Conservation (phyloP, 352 stramenopile genomes). For the Phytophthora pisi region DNA sequence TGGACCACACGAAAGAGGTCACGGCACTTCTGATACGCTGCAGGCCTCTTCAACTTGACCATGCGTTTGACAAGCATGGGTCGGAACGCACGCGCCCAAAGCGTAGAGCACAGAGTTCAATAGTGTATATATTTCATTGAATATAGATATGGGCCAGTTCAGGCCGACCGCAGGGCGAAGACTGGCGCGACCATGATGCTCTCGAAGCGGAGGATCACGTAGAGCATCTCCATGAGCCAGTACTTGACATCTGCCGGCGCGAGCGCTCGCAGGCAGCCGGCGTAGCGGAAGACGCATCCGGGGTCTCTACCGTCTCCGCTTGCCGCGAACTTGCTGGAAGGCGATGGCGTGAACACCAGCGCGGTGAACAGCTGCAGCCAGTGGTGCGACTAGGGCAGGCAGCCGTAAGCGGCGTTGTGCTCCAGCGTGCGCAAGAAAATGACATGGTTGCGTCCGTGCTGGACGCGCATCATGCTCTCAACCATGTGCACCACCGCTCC, state of each 20-base stretch:
- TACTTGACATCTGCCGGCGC: constrained; percentile 33
- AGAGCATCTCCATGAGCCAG: constrained; percentile 58
- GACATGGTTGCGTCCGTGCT: constrained; percentile 29
- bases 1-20: constrained; percentile 5
- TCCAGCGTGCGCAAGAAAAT: constrained; percentile 43
- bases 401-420: constrained; percentile 28
- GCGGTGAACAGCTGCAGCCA: constrained; percentile 43
- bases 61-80: too few species aligned
- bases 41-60: not conserved
- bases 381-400: constrained; percentile 23
- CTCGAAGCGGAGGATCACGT: constrained; percentile 50
- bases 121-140: not conserved
- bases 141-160: not conserved
- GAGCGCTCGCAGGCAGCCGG: constrained; percentile 29
- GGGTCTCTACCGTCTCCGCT: constrained; percentile 1
- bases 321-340: constrained; percentile 3
- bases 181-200: constrained; percentile 41
- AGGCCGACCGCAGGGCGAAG: constrained; percentile 23
- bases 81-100: too few species aligned
- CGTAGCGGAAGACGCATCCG: constrained; percentile 43
- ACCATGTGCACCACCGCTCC: constrained; percentile 37
- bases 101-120: too few species aligned
- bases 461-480: constrained; percentile 41
- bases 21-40: not conserved
- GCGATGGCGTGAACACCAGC: constrained; percentile 38